These are phyloP conservation scores for Mycena capillaripes DNA, from an alignment of 768 basidiomycete species.

Conservation along the genomic window DNA sequence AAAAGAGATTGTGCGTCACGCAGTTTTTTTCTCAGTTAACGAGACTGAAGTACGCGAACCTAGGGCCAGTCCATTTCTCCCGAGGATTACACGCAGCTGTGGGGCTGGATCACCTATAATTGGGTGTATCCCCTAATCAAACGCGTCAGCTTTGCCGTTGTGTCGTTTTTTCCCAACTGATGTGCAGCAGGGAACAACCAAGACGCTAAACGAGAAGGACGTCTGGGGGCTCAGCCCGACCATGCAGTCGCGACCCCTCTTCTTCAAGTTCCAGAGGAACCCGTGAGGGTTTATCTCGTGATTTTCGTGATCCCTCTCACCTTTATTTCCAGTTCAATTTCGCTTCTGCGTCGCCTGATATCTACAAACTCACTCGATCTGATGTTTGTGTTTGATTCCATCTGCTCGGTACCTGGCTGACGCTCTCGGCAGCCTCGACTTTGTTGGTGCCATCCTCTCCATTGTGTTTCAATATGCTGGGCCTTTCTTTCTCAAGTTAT, in stretches of 20 bases:
- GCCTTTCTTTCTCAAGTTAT: constrained; percentile 89
- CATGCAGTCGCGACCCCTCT: constrained; percentile 75
- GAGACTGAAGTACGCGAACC: too few relatives aligned
- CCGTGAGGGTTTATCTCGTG: neutral
- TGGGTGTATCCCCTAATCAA: constrained; percentile 80
- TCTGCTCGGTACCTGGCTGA: too few relatives aligned
- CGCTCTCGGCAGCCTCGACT: too few relatives aligned
- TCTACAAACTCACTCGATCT: constrained; percentile 29
- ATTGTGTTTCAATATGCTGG: constrained; percentile 84
- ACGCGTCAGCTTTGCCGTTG: constrained; percentile 49
- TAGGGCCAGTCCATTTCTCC: constrained; percentile 61
- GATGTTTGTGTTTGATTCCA: neutral
- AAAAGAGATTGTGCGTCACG: constrained; percentile 71
- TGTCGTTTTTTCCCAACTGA: too few relatives aligned
- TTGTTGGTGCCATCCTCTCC: constrained; percentile 73
- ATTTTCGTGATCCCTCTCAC: neutral
- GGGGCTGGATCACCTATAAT: constrained; percentile 52
- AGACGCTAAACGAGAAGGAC: constrained; percentile 77
- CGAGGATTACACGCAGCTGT: constrained; percentile 74
- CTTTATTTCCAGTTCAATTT: too few relatives aligned
- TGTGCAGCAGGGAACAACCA: constrained; percentile 54
- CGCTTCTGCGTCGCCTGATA: too few relatives aligned
- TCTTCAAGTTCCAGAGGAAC: constrained; percentile 58
- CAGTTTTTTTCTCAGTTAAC: neutral
- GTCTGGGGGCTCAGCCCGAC: constrained; percentile 82